These are phyloP conservation scores for Nemania serpens DNA, from an alignment of 2,329 filamentous ascomycete genomes.

Conservation along the genomic window DNA sequence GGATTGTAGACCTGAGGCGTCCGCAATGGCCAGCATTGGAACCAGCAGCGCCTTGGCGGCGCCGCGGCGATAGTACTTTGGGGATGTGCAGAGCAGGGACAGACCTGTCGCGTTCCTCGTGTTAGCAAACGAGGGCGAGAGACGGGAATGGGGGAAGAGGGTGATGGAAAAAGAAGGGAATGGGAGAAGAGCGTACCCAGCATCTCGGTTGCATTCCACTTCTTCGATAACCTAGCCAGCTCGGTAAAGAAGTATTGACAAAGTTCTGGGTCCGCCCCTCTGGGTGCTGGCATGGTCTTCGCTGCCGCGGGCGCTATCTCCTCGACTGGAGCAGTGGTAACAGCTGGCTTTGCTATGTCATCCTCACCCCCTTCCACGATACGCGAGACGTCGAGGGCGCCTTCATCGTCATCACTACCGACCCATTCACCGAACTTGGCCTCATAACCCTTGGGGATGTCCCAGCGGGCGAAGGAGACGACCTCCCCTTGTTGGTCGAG, in stretches of 20 bases:
- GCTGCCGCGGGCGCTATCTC: conserved; percentile 4
- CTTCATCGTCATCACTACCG: conserved; percentile 8
- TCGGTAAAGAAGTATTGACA: conserved; percentile 39
- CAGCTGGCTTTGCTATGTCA: background rate
- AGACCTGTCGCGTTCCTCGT: conserved; percentile 39
- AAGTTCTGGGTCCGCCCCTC: conserved; percentile 40
- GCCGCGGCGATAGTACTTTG: conserved; percentile 44
- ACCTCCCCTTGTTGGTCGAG: conserved; percentile 34
- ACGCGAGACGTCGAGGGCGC: conserved; percentile 25
- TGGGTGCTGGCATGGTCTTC: conserved; percentile 31
- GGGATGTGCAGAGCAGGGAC: conserved; percentile 43
- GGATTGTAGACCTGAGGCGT: conserved; percentile 39
- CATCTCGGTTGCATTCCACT: conserved; percentile 41
- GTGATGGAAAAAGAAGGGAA: background rate
- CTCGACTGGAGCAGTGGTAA: conserved; percentile 24
- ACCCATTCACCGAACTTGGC: conserved; percentile 32
- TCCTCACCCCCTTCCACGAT: background rate
- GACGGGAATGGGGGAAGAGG: background rate
- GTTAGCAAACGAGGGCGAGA: background rate
- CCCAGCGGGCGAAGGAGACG: conserved; percentile 44
- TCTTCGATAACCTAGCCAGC: conserved; percentile 35
- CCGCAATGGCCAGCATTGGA: conserved; percentile 44
- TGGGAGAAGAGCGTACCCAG: conserved; percentile 37
- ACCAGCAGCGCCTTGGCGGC: conserved; percentile 43
- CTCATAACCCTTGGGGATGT: conserved; percentile 40